A percentile compares a stretch with the other conserved stretches of the same genome.
These are phyloP conservation scores for Geranomyces variabilis DNA, from an alignment of 192 early-diverging fungal genomes.

Conservation along the genomic window DNA sequence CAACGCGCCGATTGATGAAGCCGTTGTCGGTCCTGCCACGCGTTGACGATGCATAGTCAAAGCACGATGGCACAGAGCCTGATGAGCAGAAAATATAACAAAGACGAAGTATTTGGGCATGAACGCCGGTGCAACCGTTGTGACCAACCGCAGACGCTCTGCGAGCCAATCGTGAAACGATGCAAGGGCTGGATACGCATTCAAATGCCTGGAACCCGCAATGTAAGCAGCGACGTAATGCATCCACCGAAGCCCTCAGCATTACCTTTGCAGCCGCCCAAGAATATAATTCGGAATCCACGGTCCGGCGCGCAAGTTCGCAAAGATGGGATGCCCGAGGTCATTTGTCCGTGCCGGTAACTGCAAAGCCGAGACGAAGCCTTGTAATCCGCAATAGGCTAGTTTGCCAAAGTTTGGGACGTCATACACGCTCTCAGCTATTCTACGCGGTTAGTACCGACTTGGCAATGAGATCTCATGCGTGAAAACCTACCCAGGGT, in stretches of 20 bases:
- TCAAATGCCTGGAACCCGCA: conserved; percentile 36
- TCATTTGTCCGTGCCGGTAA: conserved; percentile 84
- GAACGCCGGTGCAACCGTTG: conserved; percentile 77
- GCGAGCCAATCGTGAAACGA: conserved; percentile 75
- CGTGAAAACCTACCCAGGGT: conserved; percentile 54
- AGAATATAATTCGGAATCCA: conserved; percentile 93
- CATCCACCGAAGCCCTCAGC: no score
- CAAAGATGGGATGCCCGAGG: conserved; percentile 89
- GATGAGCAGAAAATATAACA: conserved; percentile 76
- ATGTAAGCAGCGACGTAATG: no score
- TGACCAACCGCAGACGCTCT: conserved; percentile 72
- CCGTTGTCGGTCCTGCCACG: conserved; percentile 25
- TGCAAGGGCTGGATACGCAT: conserved; percentile 41
- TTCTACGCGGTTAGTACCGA: background rate
- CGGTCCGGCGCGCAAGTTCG: conserved; percentile 81
- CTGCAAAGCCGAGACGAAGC: conserved; percentile 82
- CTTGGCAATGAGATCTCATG: background rate
- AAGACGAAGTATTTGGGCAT: conserved; percentile 94
- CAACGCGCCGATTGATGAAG: conserved; percentile 64
- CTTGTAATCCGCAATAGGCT: conserved; percentile 91
- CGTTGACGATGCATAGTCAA: conserved; percentile 57
- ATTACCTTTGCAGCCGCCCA: conserved; percentile 68
- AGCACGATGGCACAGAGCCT: conserved; percentile 67
- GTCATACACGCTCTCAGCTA: conserved; percentile 81
- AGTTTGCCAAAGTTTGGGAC: conserved; percentile 84